Percentiles rank a stretch among this genome's conserved stretches.
Evolutionary conservation across 306 rosid species (phyloP).

Genomic region (Castanospermum australe): DNA sequence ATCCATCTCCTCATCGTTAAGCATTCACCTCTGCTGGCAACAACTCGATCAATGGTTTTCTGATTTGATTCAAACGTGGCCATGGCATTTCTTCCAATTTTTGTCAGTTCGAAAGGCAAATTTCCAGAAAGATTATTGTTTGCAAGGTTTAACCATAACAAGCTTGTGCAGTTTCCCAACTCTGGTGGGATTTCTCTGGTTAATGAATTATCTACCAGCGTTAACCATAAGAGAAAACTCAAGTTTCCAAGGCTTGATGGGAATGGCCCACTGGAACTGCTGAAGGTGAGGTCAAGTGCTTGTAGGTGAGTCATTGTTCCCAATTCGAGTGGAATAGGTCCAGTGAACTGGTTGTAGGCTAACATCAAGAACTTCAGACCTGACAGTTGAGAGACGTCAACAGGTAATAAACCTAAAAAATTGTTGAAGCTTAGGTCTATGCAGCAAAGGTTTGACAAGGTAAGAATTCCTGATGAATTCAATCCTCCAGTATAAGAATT

Average conservation of each 20-base stretch:
- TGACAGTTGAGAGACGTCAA: constrained; percentile 59
- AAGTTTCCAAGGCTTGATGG: constrained; percentile 72
- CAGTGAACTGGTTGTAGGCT: constrained; percentile 63
- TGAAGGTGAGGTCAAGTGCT: constrained; percentile 71
- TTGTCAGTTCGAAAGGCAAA: constrained; percentile 60
- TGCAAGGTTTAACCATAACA: constrained; percentile 88
- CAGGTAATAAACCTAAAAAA: constrained; percentile 76
- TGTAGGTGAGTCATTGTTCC: constrained; percentile 55
- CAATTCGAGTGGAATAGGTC: constrained; percentile 54
- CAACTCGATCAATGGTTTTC: neutral
- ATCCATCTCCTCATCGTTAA: constrained; percentile 84
- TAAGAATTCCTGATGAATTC: constrained; percentile 63
- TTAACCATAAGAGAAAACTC: constrained; percentile 76
- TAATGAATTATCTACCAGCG: constrained; percentile 71
- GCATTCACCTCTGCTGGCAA: constrained; percentile 75
- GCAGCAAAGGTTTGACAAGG: constrained; percentile 50
- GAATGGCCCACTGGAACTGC: constrained; percentile 61
- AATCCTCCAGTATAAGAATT: constrained; percentile 68
- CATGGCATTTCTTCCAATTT: constrained; percentile 55
- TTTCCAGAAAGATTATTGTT: constrained; percentile 68
- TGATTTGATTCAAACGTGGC: constrained; percentile 56
- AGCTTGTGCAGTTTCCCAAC: constrained; percentile 75
- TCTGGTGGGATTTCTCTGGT: constrained; percentile 65
- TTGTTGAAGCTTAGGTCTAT: constrained; percentile 64
- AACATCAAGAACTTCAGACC: constrained; percentile 58